Evolutionary conservation across 1,284 basidiomycete genomes (phyloP), one percentile per base, ranked within the genome.

Genomic region (Nidula niveotomentosa): DNA sequence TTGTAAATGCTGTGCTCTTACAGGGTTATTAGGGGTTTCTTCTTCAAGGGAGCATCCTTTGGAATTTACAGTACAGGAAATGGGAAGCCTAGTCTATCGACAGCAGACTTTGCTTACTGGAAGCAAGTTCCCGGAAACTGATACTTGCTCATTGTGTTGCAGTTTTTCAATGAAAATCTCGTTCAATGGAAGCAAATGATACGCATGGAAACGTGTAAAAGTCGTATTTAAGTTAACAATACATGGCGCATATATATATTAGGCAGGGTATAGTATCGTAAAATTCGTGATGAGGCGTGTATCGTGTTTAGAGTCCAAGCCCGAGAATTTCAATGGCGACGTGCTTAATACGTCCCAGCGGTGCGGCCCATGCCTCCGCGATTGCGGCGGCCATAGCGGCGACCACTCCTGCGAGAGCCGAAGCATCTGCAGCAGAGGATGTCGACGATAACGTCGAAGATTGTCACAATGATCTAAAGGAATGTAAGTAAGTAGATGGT

Each of bases 341-440:
- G 39, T 17, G 39, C 15, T 41, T 41, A 41, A 7, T 41, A 41
- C 15, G 39, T 41, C 15, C 39, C 39, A 47, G 3, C n/a, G 3
- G 58, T 53, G 10, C 8, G 10, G 18, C 36, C 56, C 37, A 39
- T 54, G 30, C 49, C 62, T 8, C 50, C 56, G 44, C 52, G 59
- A 56, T 57, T 65, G 53, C 7, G 34, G 37, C 65, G 59, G 45
- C 73, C 70, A 0, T 68, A 64, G 36, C 77, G 68, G 15, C 69
- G 64, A 2, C 68, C 63, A n/a, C 68, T 61, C 52, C 77, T 73
- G 13, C 76, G 65, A 9, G 71, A 69, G n/a, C 76, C 74, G 58
- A 64, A 75, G 67, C 82, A 86, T 62, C 79, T 73, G 69, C 84
- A 86, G 69, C 84, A 86, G 3, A 86, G 67, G 54, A 86, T 85